Conservation (phyloP, 768 basidiomycete genomes). For the Suillus bovinus region DNA sequence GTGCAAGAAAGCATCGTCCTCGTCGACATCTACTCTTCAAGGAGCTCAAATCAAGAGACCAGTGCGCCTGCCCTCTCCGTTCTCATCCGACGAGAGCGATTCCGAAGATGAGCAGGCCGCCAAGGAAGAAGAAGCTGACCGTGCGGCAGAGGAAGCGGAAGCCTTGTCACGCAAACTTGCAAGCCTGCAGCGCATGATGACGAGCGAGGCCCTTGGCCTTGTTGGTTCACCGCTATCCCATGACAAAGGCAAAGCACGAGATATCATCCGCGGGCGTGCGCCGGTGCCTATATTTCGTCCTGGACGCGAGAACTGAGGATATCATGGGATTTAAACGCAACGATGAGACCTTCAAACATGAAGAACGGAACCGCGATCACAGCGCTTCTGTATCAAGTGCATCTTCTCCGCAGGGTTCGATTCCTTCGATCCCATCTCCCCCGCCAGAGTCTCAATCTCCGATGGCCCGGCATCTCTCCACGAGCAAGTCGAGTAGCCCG, state of each 20-base stretch:
- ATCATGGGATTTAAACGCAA: slow-evolving; percentile 26
- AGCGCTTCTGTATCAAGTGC: slow-evolving; percentile 77
- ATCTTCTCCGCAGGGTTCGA: slow-evolving; percentile 75
- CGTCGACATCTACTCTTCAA: slow-evolving; percentile 74
- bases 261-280: slow-evolving; percentile 46
- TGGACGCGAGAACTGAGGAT: slow-evolving; percentile 18
- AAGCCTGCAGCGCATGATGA: slow-evolving; percentile 72
- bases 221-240: slow-evolving; percentile 42
- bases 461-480: slow-evolving; percentile 49
- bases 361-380: slow-evolving; percentile 51
- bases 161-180: slow-evolving; percentile 65
- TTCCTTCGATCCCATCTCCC: slow-evolving; percentile 80
- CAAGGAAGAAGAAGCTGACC: slow-evolving; percentile 71
- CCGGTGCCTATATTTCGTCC: slow-evolving; percentile 16
- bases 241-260: slow-evolving; percentile 39
- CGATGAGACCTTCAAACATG: slow-evolving; percentile 39
- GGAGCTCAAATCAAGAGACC: slow-evolving; percentile 41
- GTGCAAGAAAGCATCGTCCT: slow-evolving; percentile 53
- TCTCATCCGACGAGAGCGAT: slow-evolving; percentile 58
- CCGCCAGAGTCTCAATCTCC: slow-evolving; percentile 56
- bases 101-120: slow-evolving; percentile 54
- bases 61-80: slow-evolving; percentile 46
- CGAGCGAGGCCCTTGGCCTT: slow-evolving; percentile 70
- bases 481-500: slow-evolving; percentile 62
- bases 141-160: slow-evolving; percentile 66